Evolutionary conservation across 495 filamentous ascomycete genomes (phyloP).

Genomic region (Recurvomyces mirabilis): DNA sequence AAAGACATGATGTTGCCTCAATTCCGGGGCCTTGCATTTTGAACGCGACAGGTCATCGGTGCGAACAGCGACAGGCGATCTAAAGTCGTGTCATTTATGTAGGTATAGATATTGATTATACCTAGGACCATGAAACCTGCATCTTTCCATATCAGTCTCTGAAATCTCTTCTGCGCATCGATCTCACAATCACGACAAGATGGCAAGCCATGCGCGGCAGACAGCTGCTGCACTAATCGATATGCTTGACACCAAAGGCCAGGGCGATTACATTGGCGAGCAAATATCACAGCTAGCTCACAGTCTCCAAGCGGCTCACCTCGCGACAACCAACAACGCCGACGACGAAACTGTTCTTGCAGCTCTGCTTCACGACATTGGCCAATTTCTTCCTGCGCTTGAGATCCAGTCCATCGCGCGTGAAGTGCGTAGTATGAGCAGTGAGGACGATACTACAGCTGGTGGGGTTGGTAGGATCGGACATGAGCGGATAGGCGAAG

Average conservation of each 20-base stretch:
- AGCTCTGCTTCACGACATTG: conserved; percentile 38
- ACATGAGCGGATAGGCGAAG: conserved; percentile 35
- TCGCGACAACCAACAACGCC: conserved; percentile 18
- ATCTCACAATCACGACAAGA: too few relatives aligned
- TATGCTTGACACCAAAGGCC: conserved; percentile 9
- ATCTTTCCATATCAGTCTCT: too few relatives aligned
- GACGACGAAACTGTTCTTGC: conserved; percentile 34
- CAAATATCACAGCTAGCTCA: conserved; percentile 39
- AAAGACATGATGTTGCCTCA: too few relatives aligned
- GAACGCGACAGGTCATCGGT: too few relatives aligned
- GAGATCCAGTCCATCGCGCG: conserved; percentile 9
- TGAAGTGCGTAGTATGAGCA: conserved; percentile 3
- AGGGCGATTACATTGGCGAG: conserved; percentile 30
- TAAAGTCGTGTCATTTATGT: too few relatives aligned
- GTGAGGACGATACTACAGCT: not conserved
- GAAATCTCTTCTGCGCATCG: too few relatives aligned
- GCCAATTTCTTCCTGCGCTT: conserved; percentile 32
- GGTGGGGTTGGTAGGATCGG: conserved; percentile 32
- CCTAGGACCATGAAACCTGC: too few relatives aligned
- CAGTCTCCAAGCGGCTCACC: conserved; percentile 35
- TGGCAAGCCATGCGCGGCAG: too few relatives aligned
- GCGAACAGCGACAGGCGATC: too few relatives aligned
- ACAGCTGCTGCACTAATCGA: conserved; percentile 8
- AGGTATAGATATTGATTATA: too few relatives aligned
- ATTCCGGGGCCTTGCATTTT: too few relatives aligned